phyloP scores from a whole-genome alignment of 805 yeast genomes.

The Hanseniaspora opuntiae region DNA sequence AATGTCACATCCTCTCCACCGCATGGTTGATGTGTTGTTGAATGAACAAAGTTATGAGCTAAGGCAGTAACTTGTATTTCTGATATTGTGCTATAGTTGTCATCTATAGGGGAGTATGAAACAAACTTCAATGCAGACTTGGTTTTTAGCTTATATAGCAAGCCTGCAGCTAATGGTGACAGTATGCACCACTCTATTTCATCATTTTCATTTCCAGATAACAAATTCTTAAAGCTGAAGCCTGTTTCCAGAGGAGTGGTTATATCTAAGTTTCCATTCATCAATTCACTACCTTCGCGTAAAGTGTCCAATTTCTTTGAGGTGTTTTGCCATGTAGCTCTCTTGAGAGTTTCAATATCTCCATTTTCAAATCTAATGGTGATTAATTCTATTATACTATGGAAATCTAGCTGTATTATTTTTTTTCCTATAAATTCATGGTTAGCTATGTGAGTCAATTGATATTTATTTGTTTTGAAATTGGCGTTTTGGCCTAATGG shows the following conservation, averaged over 20 bases:
- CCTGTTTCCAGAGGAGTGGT: constrained; percentile 10
- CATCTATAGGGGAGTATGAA: not conserved
- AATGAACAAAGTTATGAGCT: constrained; percentile 25
- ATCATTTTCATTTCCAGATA: not conserved
- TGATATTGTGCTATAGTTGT: constrained; percentile 14
- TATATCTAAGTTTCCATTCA: constrained; percentile 7
- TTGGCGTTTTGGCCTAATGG: constrained; percentile 13
- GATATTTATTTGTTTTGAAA: constrained; percentile 12
- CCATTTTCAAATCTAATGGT: constrained; percentile 14
- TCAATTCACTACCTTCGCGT: not conserved
- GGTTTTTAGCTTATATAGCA: not conserved
- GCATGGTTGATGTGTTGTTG: constrained; percentile 24
- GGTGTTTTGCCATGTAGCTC: constrained; percentile 13
- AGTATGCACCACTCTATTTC: constrained; percentile 11
- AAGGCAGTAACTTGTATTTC: constrained; percentile 22
- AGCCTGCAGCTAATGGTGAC: constrained; percentile 11
- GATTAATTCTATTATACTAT: constrained; percentile 16
- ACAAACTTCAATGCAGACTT: not conserved
- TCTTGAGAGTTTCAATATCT: constrained; percentile 11
- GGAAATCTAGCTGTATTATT: constrained; percentile 8
- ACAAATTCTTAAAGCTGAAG: not conserved
- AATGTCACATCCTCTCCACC: constrained; percentile 26
- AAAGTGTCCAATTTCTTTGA: constrained; percentile 1
- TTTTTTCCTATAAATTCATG: constrained; percentile 8
- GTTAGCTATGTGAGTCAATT: constrained; percentile 11